A percentile compares a stretch with the other conserved stretches of the same genome.
phyloP scores from a whole-genome alignment of 169 alveolate species.

The Plasmodium reichenowi region DNA sequence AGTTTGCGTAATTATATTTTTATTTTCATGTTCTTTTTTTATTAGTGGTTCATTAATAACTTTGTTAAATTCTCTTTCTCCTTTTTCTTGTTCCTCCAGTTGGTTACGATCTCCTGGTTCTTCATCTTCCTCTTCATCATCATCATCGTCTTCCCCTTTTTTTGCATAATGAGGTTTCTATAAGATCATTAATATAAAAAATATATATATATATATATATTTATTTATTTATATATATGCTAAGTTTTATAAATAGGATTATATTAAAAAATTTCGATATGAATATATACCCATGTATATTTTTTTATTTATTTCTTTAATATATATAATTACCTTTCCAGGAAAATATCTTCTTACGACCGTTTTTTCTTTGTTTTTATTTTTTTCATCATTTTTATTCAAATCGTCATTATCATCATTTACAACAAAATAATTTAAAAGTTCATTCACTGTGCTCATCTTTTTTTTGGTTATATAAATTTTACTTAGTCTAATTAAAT shows the following conservation, averaged over 20 bases:
- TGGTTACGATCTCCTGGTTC: background rate
- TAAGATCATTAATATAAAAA: background rate
- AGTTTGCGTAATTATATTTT: background rate
- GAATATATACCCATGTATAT: background rate
- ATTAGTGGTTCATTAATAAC: slow-evolving; percentile 5
- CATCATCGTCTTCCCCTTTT: slow-evolving; percentile 23
- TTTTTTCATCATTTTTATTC: slow-evolving; percentile 12
- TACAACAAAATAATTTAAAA: slow-evolving; percentile 55
- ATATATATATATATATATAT: background rate
- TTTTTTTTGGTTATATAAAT: background rate
- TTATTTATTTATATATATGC: background rate
- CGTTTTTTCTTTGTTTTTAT: slow-evolving; percentile 8
- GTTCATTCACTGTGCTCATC: slow-evolving; percentile 72
- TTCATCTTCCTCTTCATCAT: background rate
- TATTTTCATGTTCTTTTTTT: slow-evolving; percentile 4
- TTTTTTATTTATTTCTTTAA: no score
- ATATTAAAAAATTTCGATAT: no score
- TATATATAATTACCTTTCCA: slow-evolving; percentile 31
- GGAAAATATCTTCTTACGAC: slow-evolving; percentile 50
- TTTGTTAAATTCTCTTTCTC: background rate
- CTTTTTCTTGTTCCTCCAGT: background rate
- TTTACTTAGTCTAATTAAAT: background rate
- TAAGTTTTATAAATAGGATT: background rate
- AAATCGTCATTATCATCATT: slow-evolving; percentile 34
- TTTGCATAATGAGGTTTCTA: slow-evolving; percentile 72